A percentile compares a stretch with the other conserved stretches of the same genome.
These are phyloP conservation scores for Pulveroboletus ravenelii DNA, from an alignment of 768 basidiomycete species.

Conservation along the genomic window DNA sequence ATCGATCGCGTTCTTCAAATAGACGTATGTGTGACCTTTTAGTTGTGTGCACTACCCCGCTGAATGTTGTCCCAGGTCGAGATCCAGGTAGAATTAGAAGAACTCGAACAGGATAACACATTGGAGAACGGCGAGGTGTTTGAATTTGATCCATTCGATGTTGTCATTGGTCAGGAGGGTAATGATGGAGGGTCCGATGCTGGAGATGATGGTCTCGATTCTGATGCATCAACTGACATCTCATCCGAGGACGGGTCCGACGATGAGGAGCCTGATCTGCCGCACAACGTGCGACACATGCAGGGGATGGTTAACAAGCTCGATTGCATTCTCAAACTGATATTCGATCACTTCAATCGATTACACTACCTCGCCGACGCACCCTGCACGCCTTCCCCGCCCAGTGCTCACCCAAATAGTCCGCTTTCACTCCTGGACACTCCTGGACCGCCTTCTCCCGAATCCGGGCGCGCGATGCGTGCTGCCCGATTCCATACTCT, in stretches of 20 bases:
- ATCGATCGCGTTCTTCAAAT: conserved; percentile 95
- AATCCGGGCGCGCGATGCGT: conserved; percentile 37
- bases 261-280: conserved; percentile 28
- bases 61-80: conserved; percentile 61
- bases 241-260: conserved; percentile 66
- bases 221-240: conserved; percentile 61
- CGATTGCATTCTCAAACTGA: conserved; percentile 77
- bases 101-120: conserved; percentile 66
- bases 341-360: conserved; percentile 81
- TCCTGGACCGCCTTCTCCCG: conserved; percentile 26
- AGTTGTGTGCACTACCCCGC: background rate
- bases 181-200: conserved; percentile 54
- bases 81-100: conserved; percentile 93
- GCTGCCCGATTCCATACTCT: conserved; percentile 78
- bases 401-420: background rate
- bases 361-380: conserved; percentile 31
- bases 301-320: conserved; percentile 89
- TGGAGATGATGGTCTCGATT: conserved; percentile 47
- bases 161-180: conserved; percentile 72
- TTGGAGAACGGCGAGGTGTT: conserved; percentile 56
- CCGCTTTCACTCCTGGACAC: conserved; percentile 19
- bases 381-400: conserved; percentile 13
- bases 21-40: conserved; percentile 57
- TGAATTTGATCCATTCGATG: conserved; percentile 83
- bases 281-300: conserved; percentile 60